Evolutionary conservation across 257 asterid genomes (phyloP).

Genomic region (Jacaranda copaia): DNA sequence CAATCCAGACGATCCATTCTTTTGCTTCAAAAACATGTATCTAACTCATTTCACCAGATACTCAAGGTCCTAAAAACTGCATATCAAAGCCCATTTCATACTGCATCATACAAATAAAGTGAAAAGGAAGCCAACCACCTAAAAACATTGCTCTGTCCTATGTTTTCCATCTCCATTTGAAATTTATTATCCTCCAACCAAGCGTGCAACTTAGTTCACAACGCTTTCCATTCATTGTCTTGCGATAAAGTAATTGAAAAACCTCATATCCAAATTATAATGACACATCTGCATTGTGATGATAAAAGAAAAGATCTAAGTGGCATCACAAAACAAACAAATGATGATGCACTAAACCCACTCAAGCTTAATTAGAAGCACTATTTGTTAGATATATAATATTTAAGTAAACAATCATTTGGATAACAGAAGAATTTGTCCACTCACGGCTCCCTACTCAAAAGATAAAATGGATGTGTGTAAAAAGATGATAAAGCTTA

Average conservation of each 20-base stretch:
- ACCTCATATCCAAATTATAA: background rate
- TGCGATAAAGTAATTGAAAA: background rate
- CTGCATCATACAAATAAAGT: background rate
- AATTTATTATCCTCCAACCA: background rate
- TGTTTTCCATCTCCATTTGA: background rate
- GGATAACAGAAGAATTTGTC: background rate
- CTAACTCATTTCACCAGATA: background rate
- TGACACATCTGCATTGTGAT: background rate
- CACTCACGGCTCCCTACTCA: background rate
- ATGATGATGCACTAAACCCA: conserved; percentile 1
- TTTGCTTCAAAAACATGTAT: background rate
- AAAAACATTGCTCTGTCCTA: background rate
- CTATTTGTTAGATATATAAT: background rate
- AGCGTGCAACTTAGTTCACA: background rate
- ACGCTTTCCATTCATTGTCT: background rate
- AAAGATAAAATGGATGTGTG: background rate
- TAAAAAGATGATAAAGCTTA: conserved; percentile 42
- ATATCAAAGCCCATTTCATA: background rate
- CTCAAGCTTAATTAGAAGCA: background rate
- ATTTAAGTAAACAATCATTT: background rate
- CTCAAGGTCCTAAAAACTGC: conserved; percentile 3
- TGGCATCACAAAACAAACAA: background rate
- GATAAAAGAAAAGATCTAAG: background rate
- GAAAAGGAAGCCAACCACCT: conserved; percentile 1
- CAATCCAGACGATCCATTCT: conserved; percentile 4